Conservation (phyloP, 139 green algal species). For the Chlorella sp. region DNA sequence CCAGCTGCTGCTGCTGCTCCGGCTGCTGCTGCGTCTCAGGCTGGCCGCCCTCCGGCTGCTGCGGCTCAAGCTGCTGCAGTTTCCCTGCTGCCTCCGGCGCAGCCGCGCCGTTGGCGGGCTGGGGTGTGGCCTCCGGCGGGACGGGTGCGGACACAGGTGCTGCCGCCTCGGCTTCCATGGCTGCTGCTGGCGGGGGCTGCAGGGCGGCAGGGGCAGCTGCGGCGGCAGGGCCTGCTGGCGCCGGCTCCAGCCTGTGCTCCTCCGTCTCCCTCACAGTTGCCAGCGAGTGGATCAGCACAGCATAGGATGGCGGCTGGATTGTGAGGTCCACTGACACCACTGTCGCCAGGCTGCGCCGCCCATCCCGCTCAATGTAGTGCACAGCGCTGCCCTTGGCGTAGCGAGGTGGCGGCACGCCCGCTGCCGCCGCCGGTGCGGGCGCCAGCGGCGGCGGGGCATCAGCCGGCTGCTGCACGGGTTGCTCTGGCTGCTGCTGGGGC, state of each 20-base stretch:
- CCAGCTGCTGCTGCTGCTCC: background rate
- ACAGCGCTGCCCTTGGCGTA: constrained; percentile 13
- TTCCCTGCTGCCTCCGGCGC: background rate
- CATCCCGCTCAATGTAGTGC: constrained; percentile 23
- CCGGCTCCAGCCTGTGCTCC: constrained; percentile 8
- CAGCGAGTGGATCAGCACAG: constrained; percentile 20
- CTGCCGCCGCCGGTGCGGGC: background rate
- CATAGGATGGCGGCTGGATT: constrained; percentile 30
- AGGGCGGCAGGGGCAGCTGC: background rate
- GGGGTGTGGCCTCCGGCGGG: background rate
- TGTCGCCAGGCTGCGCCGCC: constrained; percentile 4
- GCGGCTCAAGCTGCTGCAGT: background rate
- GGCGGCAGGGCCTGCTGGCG: background rate
- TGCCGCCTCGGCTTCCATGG: background rate
- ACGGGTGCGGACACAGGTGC: too few species aligned
- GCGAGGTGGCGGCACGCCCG: background rate
- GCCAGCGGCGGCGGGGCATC: background rate
- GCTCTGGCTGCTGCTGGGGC: background rate
- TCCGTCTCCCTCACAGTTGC: constrained; percentile 38
- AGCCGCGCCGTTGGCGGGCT: background rate
- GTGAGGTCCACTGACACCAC: constrained; percentile 25
- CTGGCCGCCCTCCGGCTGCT: too few species aligned
- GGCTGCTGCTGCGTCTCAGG: too few species aligned
- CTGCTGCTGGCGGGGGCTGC: background rate
- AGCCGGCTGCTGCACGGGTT: background rate